Evolutionary conservation across 805 yeast genomes (phyloP), one percentile per base, ranked within the genome.

Genomic region (Clavispora carvajalis): DNA sequence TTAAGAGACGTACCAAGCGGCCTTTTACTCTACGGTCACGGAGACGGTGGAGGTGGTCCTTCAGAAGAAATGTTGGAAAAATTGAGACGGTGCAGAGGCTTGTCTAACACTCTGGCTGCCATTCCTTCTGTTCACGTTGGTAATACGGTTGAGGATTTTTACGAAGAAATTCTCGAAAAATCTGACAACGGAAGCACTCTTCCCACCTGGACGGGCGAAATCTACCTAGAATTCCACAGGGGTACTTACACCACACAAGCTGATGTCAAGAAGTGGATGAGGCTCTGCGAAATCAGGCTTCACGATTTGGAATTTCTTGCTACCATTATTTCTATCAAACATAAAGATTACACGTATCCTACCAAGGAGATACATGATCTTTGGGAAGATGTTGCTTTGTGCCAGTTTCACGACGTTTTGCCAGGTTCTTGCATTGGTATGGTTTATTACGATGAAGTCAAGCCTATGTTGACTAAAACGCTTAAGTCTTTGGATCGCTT

Each of bases 11-110:
- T 82, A 40, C 91, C 85, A 44, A 79, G 85, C 8, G 91, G 95
- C 0, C 68, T 91, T 52, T 66, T 93, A 56, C 68, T 89, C 33
- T 93, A 77, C 53, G 99, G 99, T 29, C 82, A 85, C 53, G 99
- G 99, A 54, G 99, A 91, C 59, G 99, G 99, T 53, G 99, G 99
- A 46, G 99, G 99, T 48, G 99, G 99, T 7, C 98, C 99, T 34
- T 82, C 87, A 4, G 85, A 85, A 29, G 95, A 86, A 55, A 90
- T 89, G 95, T 55, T 91, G 47, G 98, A 93, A 58, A 90, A 88
- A 59, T 72, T 91, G 55, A 79, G 98, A 57, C 80, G 98, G 52
- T 82, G 91, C 59, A 76, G 98, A 55, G 97, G 97, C 12, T 61
- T 90, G 44, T 76, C 89, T 16, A 85, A 91, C 55, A 82, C 82